A percentile compares a stretch with the other conserved stretches of the same genome.
Conservation (phyloP, 306 rosid species). For the Alnus rubra region DNA sequence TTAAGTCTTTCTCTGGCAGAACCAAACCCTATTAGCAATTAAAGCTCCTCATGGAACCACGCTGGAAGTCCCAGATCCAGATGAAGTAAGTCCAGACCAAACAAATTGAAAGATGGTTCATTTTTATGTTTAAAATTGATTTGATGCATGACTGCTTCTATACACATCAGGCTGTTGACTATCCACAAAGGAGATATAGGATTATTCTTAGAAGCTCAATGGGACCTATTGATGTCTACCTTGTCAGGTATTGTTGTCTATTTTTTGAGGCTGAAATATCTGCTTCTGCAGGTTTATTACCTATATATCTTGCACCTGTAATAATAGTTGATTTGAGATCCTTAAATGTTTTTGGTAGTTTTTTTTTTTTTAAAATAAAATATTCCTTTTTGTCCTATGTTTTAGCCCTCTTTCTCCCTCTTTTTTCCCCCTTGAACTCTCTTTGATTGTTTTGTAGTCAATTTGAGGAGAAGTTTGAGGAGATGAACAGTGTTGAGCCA, state of each 20-base stretch:
- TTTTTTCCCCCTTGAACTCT: background rate
- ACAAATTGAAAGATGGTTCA: constrained; percentile 29
- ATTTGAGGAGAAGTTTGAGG: constrained; percentile 98
- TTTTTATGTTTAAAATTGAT: constrained; percentile 25
- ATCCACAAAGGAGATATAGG: constrained; percentile 89
- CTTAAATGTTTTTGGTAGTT: background rate
- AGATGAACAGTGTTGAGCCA: constrained; percentile 60
- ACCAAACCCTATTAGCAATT: constrained; percentile 95
- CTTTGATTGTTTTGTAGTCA: constrained; percentile 54
- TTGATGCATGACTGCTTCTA: constrained; percentile 38
- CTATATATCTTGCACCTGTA: constrained; percentile 7
- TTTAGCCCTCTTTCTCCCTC: background rate
- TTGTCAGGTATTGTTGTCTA: constrained; percentile 72
- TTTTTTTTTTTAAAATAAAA: background rate
- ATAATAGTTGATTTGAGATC: constrained; percentile 17
- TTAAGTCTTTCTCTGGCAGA: constrained; percentile 49
- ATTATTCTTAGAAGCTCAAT: constrained; percentile 95
- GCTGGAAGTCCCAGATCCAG: constrained; percentile 98
- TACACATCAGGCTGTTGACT: constrained; percentile 77
- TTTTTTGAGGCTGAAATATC: constrained; percentile 19
- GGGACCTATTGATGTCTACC: constrained; percentile 99
- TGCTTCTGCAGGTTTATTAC: background rate
- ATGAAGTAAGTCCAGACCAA: constrained; percentile 70
- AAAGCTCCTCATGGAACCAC: constrained; percentile 99
- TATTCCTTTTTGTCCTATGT: background rate